Base-by-base conservation (phyloP, 768 basidiomycete genomes). In the Lentinula boryana region DNA sequence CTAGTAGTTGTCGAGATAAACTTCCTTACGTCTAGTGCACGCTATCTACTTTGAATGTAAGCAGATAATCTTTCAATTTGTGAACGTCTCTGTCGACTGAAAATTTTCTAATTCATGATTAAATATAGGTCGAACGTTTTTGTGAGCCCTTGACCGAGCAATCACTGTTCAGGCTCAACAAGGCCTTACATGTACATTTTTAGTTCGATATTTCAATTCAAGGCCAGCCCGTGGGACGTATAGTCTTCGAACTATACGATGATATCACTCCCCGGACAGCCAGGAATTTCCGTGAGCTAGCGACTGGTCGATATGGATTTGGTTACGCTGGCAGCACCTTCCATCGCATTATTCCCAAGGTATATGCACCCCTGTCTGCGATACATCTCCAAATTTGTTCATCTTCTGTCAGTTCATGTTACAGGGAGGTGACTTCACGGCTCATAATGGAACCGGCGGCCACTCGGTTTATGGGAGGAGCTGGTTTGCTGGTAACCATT, bases 361-460 rank as follows among this genome's bases (percentile, higher is more conserved):
- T 58, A 48, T 48, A 18, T 48, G 16, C 21, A 48, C n/a, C 21
- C 46, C 21, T 7, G 2, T 21, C 16, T 7, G 46, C 41, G 5
- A 43, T 6, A 5, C 46, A 21, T 48, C 46, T 38, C 6, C 13
- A 38, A 48, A 7, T 15, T n/a, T 5, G 9, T 12, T 53, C 32
- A 53, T 64, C 76, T 95, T 68, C 93, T 89, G 88, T 65, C 56
- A 80, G 44, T 95, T 93, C 77, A 93, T 93, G 91, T 79, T 93
- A 62, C 93, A 95, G 72, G 93, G 92, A 31, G 94, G 94, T 60
- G 93, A 95, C 71, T 96, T 96, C 72, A 89, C 87, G 63, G 66
- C 60, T 18, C 69, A 72, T 31, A 75, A 89, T 63, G 91, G 91
- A 15, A 90, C 88, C 9, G 91, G 91, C 61, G 91, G 91, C 46